Conservation (phyloP, 2,329 filamentous ascomycete species). For the Exserohilum turcica region DNA sequence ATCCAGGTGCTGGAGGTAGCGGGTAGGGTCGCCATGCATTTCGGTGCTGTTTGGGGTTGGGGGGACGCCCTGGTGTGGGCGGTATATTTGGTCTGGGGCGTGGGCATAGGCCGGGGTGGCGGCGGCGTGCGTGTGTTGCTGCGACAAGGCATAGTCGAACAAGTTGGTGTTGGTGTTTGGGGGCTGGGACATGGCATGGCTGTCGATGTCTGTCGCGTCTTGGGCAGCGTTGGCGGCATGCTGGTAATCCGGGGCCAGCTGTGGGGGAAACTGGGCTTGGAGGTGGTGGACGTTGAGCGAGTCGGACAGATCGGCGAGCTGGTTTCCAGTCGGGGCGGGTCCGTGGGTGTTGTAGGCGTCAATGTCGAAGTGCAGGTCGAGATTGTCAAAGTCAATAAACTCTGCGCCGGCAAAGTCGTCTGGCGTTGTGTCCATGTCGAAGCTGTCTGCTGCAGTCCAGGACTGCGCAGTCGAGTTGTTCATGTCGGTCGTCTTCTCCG, state of each 20-base stretch:
- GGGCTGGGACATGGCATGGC: constrained; percentile 28
- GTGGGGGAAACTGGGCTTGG: constrained; percentile 38
- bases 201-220: constrained; percentile 19
- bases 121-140: constrained; percentile 41
- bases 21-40: constrained; percentile 64
- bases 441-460: constrained; percentile 49
- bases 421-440: constrained; percentile 49
- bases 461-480: constrained; percentile 38
- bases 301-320: constrained; percentile 41
- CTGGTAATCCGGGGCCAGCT: constrained; percentile 31
- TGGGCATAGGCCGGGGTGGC: constrained; percentile 46
- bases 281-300: constrained; percentile 43
- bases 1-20: constrained; percentile 62
- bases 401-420: constrained; percentile 53
- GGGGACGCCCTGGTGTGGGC: constrained; percentile 67
- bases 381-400: constrained; percentile 46
- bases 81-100: constrained; percentile 52
- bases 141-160: constrained; percentile 45
- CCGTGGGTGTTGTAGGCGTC: constrained; percentile 32
- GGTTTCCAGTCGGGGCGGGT: constrained; percentile 27
- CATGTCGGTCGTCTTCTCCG: constrained; percentile 28
- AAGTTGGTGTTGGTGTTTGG: constrained; percentile 35
- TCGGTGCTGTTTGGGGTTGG: constrained; percentile 83
- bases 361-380: constrained; percentile 40
- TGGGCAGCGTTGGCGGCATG: constrained; percentile 27